These are phyloP conservation scores for Cercospora zeae-maydis DNA, from an alignment of 2,329 filamentous ascomycete genomes.

Conservation along the genomic window DNA sequence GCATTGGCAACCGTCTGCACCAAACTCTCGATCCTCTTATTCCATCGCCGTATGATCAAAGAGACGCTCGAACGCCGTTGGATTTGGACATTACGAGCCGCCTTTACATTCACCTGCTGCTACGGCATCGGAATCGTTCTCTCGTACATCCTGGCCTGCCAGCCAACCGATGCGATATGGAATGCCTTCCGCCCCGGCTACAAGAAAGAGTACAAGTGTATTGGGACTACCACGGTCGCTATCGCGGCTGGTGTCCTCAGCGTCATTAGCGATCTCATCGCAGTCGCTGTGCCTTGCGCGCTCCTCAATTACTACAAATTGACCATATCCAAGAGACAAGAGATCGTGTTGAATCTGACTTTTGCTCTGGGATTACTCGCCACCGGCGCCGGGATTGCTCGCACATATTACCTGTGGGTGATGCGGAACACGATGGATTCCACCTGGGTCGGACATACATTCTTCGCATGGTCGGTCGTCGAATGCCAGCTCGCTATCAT, in stretches of 20 bases:
- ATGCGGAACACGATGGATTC: conserved; percentile 24
- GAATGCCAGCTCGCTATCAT: conserved; percentile 34
- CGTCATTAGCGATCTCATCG: conserved; percentile 27
- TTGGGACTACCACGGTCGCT: conserved; percentile 12
- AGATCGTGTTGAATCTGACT: conserved; percentile 26
- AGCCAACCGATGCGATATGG: conserved; percentile 28
- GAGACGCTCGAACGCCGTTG: conserved; percentile 22
- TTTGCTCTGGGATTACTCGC: conserved; percentile 28
- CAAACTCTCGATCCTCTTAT: conserved; percentile 30
- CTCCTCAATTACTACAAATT: conserved; percentile 27
- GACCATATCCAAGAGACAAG: conserved; percentile 24
- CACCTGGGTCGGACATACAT: conserved; percentile 28
- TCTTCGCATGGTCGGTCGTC: conserved; percentile 31
- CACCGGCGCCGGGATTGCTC: conserved; percentile 26
- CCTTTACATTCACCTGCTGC: conserved; percentile 22
- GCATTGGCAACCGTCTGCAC: conserved; percentile 24
- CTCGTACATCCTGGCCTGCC: conserved; percentile 24
- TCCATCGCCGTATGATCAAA: conserved; percentile 28
- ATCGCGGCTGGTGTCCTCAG: conserved; percentile 21
- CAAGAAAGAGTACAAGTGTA: conserved; percentile 18
- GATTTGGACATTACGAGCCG: conserved; percentile 24
- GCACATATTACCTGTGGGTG: conserved; percentile 27
- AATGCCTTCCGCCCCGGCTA: conserved; percentile 17
- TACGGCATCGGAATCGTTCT: conserved; percentile 24
- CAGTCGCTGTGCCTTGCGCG: conserved; percentile 27